Evolutionary conservation across 2,329 filamentous ascomycete genomes (phyloP).

Genomic region (Colletotrichum horii): DNA sequence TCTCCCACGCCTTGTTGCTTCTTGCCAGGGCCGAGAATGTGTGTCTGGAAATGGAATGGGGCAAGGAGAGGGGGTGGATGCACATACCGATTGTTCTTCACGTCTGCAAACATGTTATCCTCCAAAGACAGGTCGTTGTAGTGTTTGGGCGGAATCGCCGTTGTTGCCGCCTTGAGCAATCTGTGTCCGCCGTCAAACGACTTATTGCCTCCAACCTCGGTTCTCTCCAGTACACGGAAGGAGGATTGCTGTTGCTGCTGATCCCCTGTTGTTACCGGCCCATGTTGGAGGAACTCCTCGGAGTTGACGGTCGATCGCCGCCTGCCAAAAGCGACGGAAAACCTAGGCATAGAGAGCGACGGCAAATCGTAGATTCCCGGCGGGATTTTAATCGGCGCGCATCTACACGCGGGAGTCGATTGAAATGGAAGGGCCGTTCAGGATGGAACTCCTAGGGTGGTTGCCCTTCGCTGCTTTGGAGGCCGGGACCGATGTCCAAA

Average conservation of each 20-base stretch:
- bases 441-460: not conserved
- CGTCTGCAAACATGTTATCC: conserved; percentile 64
- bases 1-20: not conserved
- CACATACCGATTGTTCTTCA: conserved; percentile 63
- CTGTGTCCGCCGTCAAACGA: conserved; percentile 57
- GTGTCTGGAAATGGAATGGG: conserved; percentile 9
- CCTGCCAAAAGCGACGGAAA: conserved; percentile 63
- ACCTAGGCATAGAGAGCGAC: conserved; percentile 64
- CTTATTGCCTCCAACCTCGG: conserved; percentile 48
- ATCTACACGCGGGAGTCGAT: not conserved
- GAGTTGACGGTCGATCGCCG: conserved; percentile 64
- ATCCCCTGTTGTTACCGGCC: conserved; percentile 46
- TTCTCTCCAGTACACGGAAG: conserved; percentile 64
- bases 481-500: not conserved
- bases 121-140: conserved; percentile 45
- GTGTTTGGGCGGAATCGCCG: conserved; percentile 35
- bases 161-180: conserved; percentile 42
- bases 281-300: conserved; percentile 60
- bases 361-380: conserved; percentile 23
- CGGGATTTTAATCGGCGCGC: conserved; percentile 1
- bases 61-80: conserved; percentile 14
- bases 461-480: not conserved
- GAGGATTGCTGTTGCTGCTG: conserved; percentile 40
- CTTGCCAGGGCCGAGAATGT: conserved; percentile 8
- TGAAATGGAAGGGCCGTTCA: not conserved